Base-by-base conservation (phyloP, 2,329 filamentous ascomycete species). In the Helminthosporium solani region DNA sequence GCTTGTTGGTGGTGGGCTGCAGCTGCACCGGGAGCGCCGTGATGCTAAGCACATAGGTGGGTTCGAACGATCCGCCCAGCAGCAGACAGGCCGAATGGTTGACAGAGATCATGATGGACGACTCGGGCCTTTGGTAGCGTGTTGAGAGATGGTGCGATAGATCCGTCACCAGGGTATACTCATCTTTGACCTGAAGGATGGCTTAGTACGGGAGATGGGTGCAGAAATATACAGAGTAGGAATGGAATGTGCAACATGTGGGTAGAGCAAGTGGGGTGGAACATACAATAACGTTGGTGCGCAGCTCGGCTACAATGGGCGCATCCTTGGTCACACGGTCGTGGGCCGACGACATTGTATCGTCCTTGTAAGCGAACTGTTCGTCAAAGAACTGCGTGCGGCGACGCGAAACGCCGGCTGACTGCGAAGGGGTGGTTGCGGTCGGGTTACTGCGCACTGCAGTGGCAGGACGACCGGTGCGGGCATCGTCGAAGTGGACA, bases 1-100 rank as follows among this genome's bases (percentile, higher is more conserved):
- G 83, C 66, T 87, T 87, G 72, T 96, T 96, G 42, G 83, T 88
- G 3, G 83, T 80, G 0, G 87, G 82, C 50, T 85, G 84, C 46
- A 94, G 73, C 53, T 88, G 79, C 9, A 77, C 77, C 1, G 86
- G 78, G 8, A 94, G 75, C 0, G 88, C 84, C 28, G 80, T 85
- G 48, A 96, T 80, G 27, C 82, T 86, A 61, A 95, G 75, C 49
- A 85, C 79, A 63, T 96, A 96, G 16, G 88, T 87, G 3, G 88
- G 86, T 40, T 90, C 86, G 53, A 88, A 86, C 4, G 83, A 84
- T 28, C 85, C 87, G 2, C 82, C 87, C 49, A 92, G 85, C 44
- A 89, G 75, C 57, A 96, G 80, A 61, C 86, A 88, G 12, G 82
- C 79, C 20, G 86, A 84, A 61, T 94, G 88, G 33, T 86, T 80